phyloP scores from a whole-genome alignment of 2,329 filamentous ascomycete genomes.

The Ustilaginoidea virens region DNA sequence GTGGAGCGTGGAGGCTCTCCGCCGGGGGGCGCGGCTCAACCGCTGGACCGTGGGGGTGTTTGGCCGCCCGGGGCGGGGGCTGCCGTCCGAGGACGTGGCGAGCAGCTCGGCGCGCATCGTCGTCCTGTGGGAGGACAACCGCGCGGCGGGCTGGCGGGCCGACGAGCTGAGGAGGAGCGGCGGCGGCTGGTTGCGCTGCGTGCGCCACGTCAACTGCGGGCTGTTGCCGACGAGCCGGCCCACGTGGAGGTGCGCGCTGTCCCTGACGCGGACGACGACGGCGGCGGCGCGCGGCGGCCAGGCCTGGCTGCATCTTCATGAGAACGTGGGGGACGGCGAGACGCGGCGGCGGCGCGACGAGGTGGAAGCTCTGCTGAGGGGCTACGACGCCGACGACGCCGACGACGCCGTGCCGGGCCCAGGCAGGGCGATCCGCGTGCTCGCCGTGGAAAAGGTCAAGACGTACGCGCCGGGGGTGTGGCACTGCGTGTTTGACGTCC shows the following conservation, averaged over 20 bases:
- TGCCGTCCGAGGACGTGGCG: conserved; percentile 23
- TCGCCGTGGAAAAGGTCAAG: conserved; percentile 51
- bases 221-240: conserved; percentile 41
- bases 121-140: conserved; percentile 56
- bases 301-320: conserved; percentile 51
- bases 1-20: conserved; percentile 71
- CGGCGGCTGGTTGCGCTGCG: conserved; percentile 13
- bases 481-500: conserved; percentile 55
- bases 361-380: conserved; percentile 30
- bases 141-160: conserved; percentile 29
- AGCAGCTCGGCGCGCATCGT: conserved; percentile 38
- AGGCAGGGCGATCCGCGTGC: conserved; percentile 20
- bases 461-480: conserved; percentile 54
- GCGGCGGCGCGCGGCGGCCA: conserved; percentile 5
- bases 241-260: conserved; percentile 28
- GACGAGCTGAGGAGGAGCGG: conserved; percentile 20
- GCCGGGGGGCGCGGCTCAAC: conserved; percentile 57
- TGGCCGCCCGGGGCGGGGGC: conserved; percentile 26
- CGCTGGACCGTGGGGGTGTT: conserved; percentile 40
- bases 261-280: conserved; percentile 30
- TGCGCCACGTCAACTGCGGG: conserved; percentile 49
- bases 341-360: conserved; percentile 26
- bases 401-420: background rate
- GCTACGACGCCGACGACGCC: conserved; percentile 14
- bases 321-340: conserved; percentile 46